Base-by-base conservation (phyloP, 2,329 filamentous ascomycete species). In the Raffaelea ambrosiae region DNA sequence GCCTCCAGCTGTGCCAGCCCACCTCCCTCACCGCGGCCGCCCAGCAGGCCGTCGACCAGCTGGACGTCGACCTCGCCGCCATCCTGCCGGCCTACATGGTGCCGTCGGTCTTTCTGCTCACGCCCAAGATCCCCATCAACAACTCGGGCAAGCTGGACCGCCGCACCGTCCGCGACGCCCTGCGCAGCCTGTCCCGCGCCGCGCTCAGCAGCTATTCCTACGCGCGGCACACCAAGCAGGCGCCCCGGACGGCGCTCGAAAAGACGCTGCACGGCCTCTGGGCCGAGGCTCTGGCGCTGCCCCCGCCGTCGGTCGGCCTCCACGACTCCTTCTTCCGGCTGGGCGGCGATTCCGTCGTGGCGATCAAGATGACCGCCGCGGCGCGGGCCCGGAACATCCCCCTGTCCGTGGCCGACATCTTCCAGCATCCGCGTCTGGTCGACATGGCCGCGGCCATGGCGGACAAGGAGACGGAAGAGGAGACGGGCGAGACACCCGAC, bases 241-340 rank as follows among this genome's bases (percentile, higher is more conserved):
- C 72, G 0, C 59, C 74, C 1, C 73, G 72, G 0, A 76, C 73
- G 0, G 61, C 66, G 4, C 63, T 65, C 1, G 74, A 76, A 54
- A 68, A 72, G 51, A 59, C 59, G 5, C 72, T 77, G 68, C 63
- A 72, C 9, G 55, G 59, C 2, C 63, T 76, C 47, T 77, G 74
- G 73, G 68, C 74, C 0, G 54, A 59, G 0, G 65, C 72, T 0
- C 60, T 77, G 0, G 60, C 58, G 0, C 52, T 71, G 0, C 60
- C 68, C 1, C 61, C 66, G 18, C 55, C 57, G 1, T 59, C 60
- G 3, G 72, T 78, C 26, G 65, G 61, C 1, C 60, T 67, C 0
- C 60, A 63, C 0, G 69, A 73, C 39, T 68, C 63, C 9, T 77
- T 77, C 51, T 55, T 73, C 35, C 62, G 66, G 3, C 59, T 68